These are phyloP conservation scores for Sporothrix luriei DNA, from an alignment of 2,329 filamentous ascomycete genomes.

Conservation along the genomic window DNA sequence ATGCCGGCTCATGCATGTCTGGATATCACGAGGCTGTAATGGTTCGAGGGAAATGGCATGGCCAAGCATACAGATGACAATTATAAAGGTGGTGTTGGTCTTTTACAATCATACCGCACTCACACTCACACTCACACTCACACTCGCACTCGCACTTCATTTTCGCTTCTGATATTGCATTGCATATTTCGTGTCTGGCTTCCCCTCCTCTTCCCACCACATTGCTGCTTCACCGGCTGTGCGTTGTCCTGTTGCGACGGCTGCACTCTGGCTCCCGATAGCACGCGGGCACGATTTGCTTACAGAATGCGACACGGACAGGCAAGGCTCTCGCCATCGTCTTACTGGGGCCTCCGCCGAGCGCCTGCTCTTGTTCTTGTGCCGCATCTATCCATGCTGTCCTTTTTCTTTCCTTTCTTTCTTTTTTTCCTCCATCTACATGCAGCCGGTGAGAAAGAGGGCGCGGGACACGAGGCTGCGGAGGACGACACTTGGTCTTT, in stretches of 20 bases:
- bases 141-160: too few relatives aligned
- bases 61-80: too few relatives aligned
- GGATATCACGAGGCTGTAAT: not conserved
- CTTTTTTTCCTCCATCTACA: too few relatives aligned
- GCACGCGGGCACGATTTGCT: not conserved
- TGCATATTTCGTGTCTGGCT: not conserved
- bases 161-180: not conserved
- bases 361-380: not conserved
- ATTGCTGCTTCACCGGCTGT: constrained; percentile 12
- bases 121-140: too few relatives aligned
- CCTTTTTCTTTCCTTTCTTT: not conserved
- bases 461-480: not conserved
- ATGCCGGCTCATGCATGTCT: not conserved
- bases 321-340: constrained; percentile 20
- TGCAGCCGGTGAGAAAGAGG: constrained; percentile 2
- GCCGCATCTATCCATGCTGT: not conserved
- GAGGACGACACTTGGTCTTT: constrained; percentile 4
- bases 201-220: constrained; percentile 20
- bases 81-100: not conserved
- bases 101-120: not conserved
- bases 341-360: not conserved
- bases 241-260: not conserved
- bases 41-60: too few relatives aligned
- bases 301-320: not conserved
- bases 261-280: not conserved